Base-by-base conservation (phyloP, 306 rosid species). In the Begonia peltatifolia region DNA sequence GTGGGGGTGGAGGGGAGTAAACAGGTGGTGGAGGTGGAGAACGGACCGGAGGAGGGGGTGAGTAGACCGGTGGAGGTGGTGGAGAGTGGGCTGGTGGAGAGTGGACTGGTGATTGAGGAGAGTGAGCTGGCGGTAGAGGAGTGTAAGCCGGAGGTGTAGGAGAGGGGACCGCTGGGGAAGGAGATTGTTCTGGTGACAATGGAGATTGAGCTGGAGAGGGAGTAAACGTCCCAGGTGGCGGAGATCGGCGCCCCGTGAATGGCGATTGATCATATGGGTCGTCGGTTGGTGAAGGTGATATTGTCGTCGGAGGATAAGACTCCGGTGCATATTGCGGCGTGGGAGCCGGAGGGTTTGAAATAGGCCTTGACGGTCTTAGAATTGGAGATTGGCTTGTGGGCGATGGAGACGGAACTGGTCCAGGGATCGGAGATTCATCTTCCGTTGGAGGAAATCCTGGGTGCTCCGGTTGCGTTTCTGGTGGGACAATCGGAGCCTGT, bases 401-500 rank as follows among this genome's bases (percentile, higher is more conserved):
- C 15, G 60, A 48, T 30, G 60, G 50, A 9, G 60, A 56, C 0
- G 14, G 9, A 11, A 56, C 36, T 18, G 50, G 50, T 17, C 15
- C 56, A 10, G 66, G 74, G 0, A 58, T 56, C 0, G 67, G 61
- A 30, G 49, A 3, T 6, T 15, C 25, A 5, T 57, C 56, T 17
- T 60, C 55, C 4, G 63, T 50, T 1, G 63, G 53, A 30, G 54
- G 38, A 41, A 11, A 18, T 1, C 14, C 58, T 1, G 63, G 73
- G 0, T 66, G 63, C 1, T 67, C 59, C 0, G 70, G 67, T 0
- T 68, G 55, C 2, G 18, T 41, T 2, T 15, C 16, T 1, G 46
- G 35, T 2, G 47, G 36, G 1, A 46, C 61, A 2, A 62, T 62
- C 42, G 51, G 69, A 0, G 66, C 67, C 10, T 53, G 47, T 6